Base-by-base conservation (phyloP, 148 eudicot genomes). In the Nyssa sinensis region DNA sequence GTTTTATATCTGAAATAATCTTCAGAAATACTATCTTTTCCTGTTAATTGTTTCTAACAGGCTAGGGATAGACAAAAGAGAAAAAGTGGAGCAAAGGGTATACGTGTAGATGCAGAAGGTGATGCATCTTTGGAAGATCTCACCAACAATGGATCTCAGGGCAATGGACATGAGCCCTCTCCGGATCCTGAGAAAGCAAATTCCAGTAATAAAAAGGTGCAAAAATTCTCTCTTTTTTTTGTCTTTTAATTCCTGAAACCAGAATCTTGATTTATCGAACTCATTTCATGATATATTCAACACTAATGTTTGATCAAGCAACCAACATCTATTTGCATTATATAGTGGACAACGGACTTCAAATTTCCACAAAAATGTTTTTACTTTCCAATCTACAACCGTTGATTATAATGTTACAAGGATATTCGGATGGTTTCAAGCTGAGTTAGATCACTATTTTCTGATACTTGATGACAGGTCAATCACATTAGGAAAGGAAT, bases 91-190 rank as follows among this genome's bases (percentile, higher is more conserved):
- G 73, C 88, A 7, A 94, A 90, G 80, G 97, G 86, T 71, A 94
- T 94, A 66, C 74, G 97, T 32, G 81, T 95, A 74, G 96, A 92
- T 79, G 94, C 93, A 33, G 98, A 95, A 81, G 98, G 98, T 75
- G 97, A 84, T 79, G 97, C 90, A 76, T 84, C 92, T 77, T 86
- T 95, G 80, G 97, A 95, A 77, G 97, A 95, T 83, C 81, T 95
- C 74, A 79, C 91, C 58, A 86, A 80, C 19, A 51, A 74, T 75
- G 90, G 75, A 53, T 67, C 79, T 57, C 87, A 81, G 72, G 84
- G 75, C 68, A 82, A 85, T 67, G 93, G 72, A 51, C 34, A 51
- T 24, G 92, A 85, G 62, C 78, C 87, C 74, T 72, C 88, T 35
- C 80, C 82, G 49, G 97, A 89, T 67, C 80, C 79, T 49, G 96